Conservation (phyloP, 2,329 filamentous ascomycete genomes). For the Pyricularia grisea region DNA sequence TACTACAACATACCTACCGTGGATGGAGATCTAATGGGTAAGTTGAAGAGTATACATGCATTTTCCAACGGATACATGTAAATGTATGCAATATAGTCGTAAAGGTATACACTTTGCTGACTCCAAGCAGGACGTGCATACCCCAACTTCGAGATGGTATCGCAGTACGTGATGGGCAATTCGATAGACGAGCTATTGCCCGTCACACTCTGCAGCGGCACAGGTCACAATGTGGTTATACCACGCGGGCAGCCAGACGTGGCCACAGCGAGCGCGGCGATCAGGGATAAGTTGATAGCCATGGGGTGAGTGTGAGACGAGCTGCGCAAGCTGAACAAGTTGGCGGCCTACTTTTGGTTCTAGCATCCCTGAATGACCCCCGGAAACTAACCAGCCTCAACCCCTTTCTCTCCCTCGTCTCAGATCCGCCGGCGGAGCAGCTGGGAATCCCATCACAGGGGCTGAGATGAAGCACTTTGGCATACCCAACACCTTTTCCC, state of each 20-base stretch:
- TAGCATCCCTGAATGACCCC: constrained; percentile 9
- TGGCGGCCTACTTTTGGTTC: background rate
- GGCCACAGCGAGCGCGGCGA: constrained; percentile 30
- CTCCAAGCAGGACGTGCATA: constrained; percentile 13
- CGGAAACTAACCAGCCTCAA: constrained; percentile 35
- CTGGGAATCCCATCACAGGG: constrained; percentile 38
- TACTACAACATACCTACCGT: constrained; percentile 38
- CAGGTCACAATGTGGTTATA: constrained; percentile 13
- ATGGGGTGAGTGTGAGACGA: constrained; percentile 37
- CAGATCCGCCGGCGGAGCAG: constrained; percentile 41
- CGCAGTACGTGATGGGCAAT: constrained; percentile 19
- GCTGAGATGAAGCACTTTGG: constrained; percentile 40
- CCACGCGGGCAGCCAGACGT: constrained; percentile 12
- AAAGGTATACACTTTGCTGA: background rate
- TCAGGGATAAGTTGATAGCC: constrained; percentile 38
- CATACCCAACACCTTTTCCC: constrained; percentile 41
- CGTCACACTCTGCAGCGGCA: constrained; percentile 14
- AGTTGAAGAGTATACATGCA: background rate
- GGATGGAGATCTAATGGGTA: constrained; percentile 48
- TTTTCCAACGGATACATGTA: background rate
- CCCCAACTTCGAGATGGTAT: constrained; percentile 18
- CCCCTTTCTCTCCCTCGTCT: constrained; percentile 38
- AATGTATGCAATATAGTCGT: background rate
- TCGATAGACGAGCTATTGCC: constrained; percentile 17
- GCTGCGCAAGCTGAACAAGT: background rate